Base-by-base conservation (phyloP, 495 filamentous ascomycete genomes). In the Cairneyella variabilis region DNA sequence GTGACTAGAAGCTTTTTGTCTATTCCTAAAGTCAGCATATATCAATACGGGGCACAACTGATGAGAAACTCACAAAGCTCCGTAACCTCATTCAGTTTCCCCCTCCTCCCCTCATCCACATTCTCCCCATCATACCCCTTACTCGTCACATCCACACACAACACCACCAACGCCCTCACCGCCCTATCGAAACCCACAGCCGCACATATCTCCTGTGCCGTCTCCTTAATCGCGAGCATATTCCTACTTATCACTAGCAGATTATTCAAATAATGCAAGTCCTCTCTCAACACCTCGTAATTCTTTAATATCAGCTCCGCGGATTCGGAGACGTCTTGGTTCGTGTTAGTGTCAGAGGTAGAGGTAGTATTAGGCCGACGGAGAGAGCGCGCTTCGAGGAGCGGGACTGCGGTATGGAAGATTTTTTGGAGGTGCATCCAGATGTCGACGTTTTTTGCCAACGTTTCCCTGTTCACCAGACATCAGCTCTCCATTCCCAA, bases 1-100 rank as follows among this genome's bases (percentile, higher is more conserved):
- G 88, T 93, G 20, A 95, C 90, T 23, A 97, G 75, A 3, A 95
- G 77, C 63, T 91, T 91, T 68, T 97, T 97, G 70, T 91, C 80
- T 85, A 49, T 23, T 38, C 8, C 7, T 11, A 39, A 6, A 0
- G 51, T 60, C 42, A 66, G 55, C 36, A 45, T 18, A n/a, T 8
- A 25, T 42, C 20, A 48, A 11, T 23, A 7, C n/a, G 16, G 17
- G 45, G 7, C 10, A 30, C 1, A 12, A 17, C 0, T 36, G 22
- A 25, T n/a, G n/a, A n/a, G n/a, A n/a, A 23, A 65, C 74, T 54
- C 69, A 76, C 72, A 82, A 26, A 79, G 66, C 41, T 82, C 78
- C 3, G 73, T 77, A 32, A 82, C 75, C 57, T 80, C 77, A 39
- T 72, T 73, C 12, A 82, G 51, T 48, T 73, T 79, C 10, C 56